Conservation (phyloP, 495 filamentous ascomycete species). For the Gamarada debralockiae region DNA sequence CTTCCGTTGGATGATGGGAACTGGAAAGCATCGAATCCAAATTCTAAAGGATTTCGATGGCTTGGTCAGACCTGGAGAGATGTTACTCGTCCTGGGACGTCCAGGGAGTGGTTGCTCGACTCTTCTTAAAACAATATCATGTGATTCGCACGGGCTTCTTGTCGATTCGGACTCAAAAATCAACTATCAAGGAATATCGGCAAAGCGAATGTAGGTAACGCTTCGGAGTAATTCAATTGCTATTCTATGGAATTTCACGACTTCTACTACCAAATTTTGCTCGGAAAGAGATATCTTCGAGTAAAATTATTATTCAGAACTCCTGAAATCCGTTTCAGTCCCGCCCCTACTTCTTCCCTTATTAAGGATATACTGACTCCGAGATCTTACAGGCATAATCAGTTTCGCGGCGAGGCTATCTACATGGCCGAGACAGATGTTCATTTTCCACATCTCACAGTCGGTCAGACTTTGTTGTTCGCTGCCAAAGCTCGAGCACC, state of each 20-base stretch:
- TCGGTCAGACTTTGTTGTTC: conserved; percentile 71
- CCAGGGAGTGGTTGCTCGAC: conserved; percentile 84
- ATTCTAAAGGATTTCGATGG: conserved; percentile 52
- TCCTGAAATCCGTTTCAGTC: no score
- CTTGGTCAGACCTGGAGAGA: conserved; percentile 67
- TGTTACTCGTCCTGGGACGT: conserved; percentile 81
- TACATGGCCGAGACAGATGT: conserved; percentile 74
- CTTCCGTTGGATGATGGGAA: not conserved
- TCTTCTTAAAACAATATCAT: conserved; percentile 81
- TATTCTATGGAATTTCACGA: no score
- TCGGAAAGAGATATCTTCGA: conserved; percentile 19
- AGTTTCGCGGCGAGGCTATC: conserved; percentile 67
- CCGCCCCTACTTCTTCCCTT: no score
- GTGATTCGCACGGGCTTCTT: conserved; percentile 76
- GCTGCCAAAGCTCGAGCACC: conserved; percentile 65
- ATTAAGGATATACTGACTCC: no score
- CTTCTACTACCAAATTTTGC: not conserved
- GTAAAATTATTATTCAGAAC: conserved; percentile 36
- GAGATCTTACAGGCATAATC: conserved; percentile 29
- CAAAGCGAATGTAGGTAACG: no score
- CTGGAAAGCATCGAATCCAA: conserved; percentile 27
- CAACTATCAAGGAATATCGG: conserved; percentile 73
- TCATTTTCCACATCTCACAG: conserved; percentile 72
- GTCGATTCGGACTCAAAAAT: conserved; percentile 67
- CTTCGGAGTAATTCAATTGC: no score